phyloP scores from a whole-genome alignment of 2,329 filamentous ascomycete species.

The Trichophyton rubrum region DNA sequence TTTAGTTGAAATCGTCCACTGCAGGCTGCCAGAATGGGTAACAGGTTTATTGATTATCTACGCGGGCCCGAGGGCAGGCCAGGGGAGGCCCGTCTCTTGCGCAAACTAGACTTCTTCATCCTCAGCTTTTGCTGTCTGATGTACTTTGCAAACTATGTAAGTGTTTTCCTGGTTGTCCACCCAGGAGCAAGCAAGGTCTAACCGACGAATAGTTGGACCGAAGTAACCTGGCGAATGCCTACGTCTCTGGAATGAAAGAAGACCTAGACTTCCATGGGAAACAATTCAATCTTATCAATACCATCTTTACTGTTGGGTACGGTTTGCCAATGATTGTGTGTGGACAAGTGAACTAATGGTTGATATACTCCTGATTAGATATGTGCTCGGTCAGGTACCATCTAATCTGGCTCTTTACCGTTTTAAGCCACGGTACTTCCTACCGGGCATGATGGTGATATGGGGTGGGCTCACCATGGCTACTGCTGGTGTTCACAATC shows the following conservation, averaged over 20 bases:
- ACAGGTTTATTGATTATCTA: slow-evolving; percentile 12
- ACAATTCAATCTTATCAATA: slow-evolving; percentile 28
- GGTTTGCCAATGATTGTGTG: neutral
- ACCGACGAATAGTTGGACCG: slow-evolving; percentile 24
- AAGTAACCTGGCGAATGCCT: slow-evolving; percentile 33
- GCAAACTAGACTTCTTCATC: slow-evolving; percentile 41
- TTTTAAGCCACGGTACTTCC: slow-evolving; percentile 18
- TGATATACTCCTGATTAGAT: slow-evolving; percentile 13
- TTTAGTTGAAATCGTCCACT: neutral
- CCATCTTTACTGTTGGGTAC: slow-evolving; percentile 34
- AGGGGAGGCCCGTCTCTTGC: slow-evolving; percentile 25
- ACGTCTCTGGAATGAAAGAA: slow-evolving; percentile 28
- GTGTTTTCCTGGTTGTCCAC: neutral
- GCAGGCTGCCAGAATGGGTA: neutral
- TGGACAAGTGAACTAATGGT: neutral
- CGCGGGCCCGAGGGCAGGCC: slow-evolving; percentile 13
- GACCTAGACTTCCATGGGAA: slow-evolving; percentile 26
- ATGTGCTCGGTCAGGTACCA: slow-evolving; percentile 35
- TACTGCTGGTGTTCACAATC: slow-evolving; percentile 19
- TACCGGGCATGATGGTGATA: slow-evolving; percentile 21
- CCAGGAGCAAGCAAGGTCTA: neutral
- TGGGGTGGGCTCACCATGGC: slow-evolving; percentile 25
- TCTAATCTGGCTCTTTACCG: slow-evolving; percentile 28
- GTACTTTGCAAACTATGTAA: slow-evolving; percentile 33
- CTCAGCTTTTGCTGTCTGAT: slow-evolving; percentile 33